Conservation (phyloP, 495 filamentous ascomycete genomes). For the Penicillium longicatenatum region DNA sequence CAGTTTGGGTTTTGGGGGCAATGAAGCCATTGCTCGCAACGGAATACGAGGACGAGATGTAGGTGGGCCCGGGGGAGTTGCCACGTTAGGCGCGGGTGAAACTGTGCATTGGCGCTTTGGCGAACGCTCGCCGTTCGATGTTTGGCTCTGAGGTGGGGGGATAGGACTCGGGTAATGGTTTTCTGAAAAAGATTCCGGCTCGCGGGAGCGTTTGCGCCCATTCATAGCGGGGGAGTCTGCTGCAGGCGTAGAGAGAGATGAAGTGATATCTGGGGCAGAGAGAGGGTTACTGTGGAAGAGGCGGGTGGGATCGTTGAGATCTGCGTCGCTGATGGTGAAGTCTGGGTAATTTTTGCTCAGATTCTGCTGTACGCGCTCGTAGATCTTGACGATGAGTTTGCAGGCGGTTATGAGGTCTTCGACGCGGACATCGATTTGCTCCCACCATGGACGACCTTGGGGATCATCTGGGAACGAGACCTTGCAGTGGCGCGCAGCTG, state of each 20-base stretch:
- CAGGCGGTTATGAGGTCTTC: slow-evolving; percentile 65
- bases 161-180: slow-evolving; percentile 10
- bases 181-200: slow-evolving; percentile 36
- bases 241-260: slow-evolving; percentile 22
- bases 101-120: slow-evolving; percentile 46
- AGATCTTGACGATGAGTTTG: slow-evolving; percentile 71
- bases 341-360: slow-evolving; percentile 47
- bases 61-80: neutral
- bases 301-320: slow-evolving; percentile 35
- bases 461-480: slow-evolving; percentile 72
- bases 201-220: slow-evolving; percentile 47
- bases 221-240: slow-evolving; percentile 24
- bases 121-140: slow-evolving; percentile 35
- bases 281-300: slow-evolving; percentile 27
- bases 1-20: neutral
- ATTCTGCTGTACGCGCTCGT: slow-evolving; percentile 61
- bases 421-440: slow-evolving; percentile 63
- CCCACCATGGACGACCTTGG: slow-evolving; percentile 86
- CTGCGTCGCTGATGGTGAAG: slow-evolving; percentile 25
- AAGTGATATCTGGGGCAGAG: slow-evolving; percentile 12
- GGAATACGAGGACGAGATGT: slow-evolving; percentile 25
- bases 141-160: slow-evolving; percentile 7
- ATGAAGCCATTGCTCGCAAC: slow-evolving; percentile 15
- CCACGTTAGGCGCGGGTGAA: slow-evolving; percentile 20
- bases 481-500: slow-evolving; percentile 68